A percentile compares a stretch with the other conserved stretches of the same genome.
phyloP scores from a whole-genome alignment of 75 land plant species.

The Sequoia sempervirens region DNA sequence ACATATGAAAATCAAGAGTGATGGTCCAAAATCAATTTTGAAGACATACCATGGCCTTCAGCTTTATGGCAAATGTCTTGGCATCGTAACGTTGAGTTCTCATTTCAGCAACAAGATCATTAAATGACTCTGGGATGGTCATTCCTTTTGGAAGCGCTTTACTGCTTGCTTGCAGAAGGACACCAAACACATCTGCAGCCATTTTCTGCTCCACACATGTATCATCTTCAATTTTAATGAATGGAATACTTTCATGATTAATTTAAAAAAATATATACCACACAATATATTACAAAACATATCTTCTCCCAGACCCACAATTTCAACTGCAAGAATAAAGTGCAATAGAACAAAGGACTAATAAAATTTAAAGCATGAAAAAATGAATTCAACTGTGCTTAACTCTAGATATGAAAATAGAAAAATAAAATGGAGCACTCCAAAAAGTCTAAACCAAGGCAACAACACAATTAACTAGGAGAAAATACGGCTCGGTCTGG shows the following conservation, averaged over 20 bases:
- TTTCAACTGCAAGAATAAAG: neutral
- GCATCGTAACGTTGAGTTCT: constrained; percentile 44
- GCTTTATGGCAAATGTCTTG: constrained; percentile 50
- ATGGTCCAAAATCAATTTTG: neutral
- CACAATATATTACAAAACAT: neutral
- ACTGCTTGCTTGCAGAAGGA: constrained; percentile 37
- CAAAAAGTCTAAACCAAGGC: neutral
- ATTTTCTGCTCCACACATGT: constrained; percentile 43
- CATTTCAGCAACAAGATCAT: constrained; percentile 68
- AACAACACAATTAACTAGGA: neutral
- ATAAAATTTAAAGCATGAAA: neutral
- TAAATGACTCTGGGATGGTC: constrained; percentile 56
- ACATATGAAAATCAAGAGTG: neutral
- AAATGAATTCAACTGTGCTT: constrained; percentile 10
- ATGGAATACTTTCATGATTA: neutral
- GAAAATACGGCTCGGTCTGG: neutral
- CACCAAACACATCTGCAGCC: constrained; percentile 44
- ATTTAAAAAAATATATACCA: constrained; percentile 8
- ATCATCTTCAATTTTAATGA: constrained; percentile 1
- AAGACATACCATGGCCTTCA: constrained; percentile 71
- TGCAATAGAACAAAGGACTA: neutral
- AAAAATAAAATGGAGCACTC: neutral
- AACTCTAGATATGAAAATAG: constrained; percentile 21
- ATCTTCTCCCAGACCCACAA: neutral
- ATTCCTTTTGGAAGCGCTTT: constrained; percentile 18